Evolutionary conservation across 192 early-diverging fungal genomes (phyloP), one percentile per base, ranked within the genome.

Genomic region (Coemansia sp.): DNA sequence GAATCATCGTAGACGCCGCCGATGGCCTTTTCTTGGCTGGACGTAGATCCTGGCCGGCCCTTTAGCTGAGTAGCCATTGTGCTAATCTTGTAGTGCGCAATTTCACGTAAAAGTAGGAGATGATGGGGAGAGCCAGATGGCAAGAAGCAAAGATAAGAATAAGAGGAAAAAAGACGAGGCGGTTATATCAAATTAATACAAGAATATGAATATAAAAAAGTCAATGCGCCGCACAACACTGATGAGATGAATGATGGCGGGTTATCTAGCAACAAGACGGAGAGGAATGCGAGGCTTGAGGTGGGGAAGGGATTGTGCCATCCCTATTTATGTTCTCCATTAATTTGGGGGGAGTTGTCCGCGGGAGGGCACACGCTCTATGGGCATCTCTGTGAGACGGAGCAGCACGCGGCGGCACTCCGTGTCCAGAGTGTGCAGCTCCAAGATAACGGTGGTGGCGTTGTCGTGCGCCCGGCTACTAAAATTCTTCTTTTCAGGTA

Each of bases 11-110:
- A 42, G 23, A 34, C 38, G 69, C 53, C 60, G 46, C 27, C 39
- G 38, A 63, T 36, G 2, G 23, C 46, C 68, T 51, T 69, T 37
- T 69, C 55, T 25, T 46, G 51, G 44, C 62, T 41, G 31, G 36
- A 25, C 3, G 37, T 21, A 21, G 66, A 37, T 11, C 37, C 50
- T 42, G 53, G 14, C 32, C 41, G 66, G 31, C 57, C 55, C 25
- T 38, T 41, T 38, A 67, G 21, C 27, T 57, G 53, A 29, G 51
- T 12, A 5, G 51, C 51, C 66, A 67, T 67, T 38, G 37, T 57
- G 17, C 14, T 38, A 48, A 12, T 29, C 46, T 48, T 48, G 19
- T 21, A 48, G 46, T 23, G n/a, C 19, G 46, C 46, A 48, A 48
- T 21, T 48, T 48, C 46, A 23, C 46, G 8, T 19, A 48, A 23